A percentile compares a stretch with the other conserved stretches of the same genome.
These are phyloP conservation scores for Lepiota brunneoincarnata DNA, from an alignment of 768 basidiomycete species.

Conservation along the genomic window DNA sequence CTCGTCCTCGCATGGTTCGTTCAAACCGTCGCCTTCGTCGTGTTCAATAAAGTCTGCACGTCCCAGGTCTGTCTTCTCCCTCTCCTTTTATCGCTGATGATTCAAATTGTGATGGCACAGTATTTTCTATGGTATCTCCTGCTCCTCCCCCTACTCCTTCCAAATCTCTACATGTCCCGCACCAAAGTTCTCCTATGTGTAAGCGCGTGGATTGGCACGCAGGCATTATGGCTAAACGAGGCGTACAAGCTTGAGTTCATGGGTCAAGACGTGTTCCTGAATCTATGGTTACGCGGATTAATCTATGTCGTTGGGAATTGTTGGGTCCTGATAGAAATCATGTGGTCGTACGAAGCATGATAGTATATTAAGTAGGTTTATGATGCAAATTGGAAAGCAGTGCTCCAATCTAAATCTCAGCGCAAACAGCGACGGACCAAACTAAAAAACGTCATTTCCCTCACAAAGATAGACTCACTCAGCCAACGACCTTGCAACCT, in stretches of 20 bases:
- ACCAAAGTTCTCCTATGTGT: constrained; percentile 37
- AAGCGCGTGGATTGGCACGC: constrained; percentile 70
- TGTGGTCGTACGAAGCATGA: constrained; percentile 41
- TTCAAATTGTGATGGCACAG: constrained; percentile 33
- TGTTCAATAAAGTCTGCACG: constrained; percentile 98
- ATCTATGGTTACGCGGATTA: constrained; percentile 78
- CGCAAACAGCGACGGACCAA: not conserved
- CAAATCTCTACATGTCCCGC: constrained; percentile 54
- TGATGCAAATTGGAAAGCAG: not conserved
- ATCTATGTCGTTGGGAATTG: constrained; percentile 73
- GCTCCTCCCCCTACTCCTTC: constrained; percentile 80
- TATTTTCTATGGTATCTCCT: constrained; percentile 98
- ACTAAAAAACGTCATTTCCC: not conserved
- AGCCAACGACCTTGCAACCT: not conserved
- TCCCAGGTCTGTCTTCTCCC: constrained; percentile 62
- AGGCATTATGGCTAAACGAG: constrained; percentile 87
- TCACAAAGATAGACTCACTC: not conserved
- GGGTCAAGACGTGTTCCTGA: constrained; percentile 67
- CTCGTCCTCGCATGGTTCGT: constrained; percentile 87
- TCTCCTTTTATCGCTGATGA: not conserved
- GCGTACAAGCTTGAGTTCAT: constrained; percentile 91
- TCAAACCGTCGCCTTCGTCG: constrained; percentile 87
- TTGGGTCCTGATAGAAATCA: constrained; percentile 73
- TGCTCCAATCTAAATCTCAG: not conserved
- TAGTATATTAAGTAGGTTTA: not conserved